Conservation (phyloP, 441 rosid species). For the Hura crepitans region DNA sequence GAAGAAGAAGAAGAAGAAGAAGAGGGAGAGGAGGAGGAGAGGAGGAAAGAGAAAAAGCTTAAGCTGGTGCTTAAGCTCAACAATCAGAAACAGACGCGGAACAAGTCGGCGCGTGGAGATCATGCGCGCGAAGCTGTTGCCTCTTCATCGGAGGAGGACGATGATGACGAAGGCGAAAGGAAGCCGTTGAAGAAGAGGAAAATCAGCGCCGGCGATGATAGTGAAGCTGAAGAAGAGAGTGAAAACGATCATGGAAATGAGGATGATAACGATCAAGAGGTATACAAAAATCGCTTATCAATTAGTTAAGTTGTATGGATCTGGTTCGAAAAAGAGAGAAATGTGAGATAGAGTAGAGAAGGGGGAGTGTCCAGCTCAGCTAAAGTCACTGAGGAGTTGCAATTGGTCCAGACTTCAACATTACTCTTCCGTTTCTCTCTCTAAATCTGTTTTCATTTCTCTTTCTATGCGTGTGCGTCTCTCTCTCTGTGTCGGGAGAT, state of each 20-base stretch:
- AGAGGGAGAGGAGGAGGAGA: conserved; percentile 40
- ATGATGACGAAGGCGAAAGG: conserved; percentile 31
- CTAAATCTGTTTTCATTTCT: conserved; percentile 18
- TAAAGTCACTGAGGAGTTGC: conserved; percentile 9
- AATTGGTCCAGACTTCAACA: conserved; percentile 25
- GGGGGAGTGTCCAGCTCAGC: not conserved
- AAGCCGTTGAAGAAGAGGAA: conserved; percentile 58
- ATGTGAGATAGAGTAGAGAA: conserved; percentile 6
- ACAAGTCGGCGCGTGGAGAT: conserved; percentile 32
- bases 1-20: too few relatives aligned
- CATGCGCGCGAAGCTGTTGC: conserved; percentile 28
- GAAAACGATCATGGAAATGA: conserved; percentile 32
- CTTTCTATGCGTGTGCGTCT: not conserved
- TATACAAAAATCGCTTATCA: conserved; percentile 11
- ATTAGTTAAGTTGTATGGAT: conserved; percentile 20
- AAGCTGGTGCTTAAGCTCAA: conserved; percentile 60
- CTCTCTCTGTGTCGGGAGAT: conserved; percentile 29
- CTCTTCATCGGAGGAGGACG: conserved; percentile 29
- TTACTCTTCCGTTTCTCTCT: conserved; percentile 7
- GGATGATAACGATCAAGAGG: conserved; percentile 33
- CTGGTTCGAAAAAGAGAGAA: conserved; percentile 19
- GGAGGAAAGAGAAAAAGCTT: conserved; percentile 63
- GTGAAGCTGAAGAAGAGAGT: conserved; percentile 32
- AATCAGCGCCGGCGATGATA: conserved; percentile 36
- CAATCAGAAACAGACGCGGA: conserved; percentile 37